Evolutionary conservation across 371 early-diverging fungal species (phyloP), one percentile per base, ranked within the genome.

Genomic region (Chytridium lagenaria): DNA sequence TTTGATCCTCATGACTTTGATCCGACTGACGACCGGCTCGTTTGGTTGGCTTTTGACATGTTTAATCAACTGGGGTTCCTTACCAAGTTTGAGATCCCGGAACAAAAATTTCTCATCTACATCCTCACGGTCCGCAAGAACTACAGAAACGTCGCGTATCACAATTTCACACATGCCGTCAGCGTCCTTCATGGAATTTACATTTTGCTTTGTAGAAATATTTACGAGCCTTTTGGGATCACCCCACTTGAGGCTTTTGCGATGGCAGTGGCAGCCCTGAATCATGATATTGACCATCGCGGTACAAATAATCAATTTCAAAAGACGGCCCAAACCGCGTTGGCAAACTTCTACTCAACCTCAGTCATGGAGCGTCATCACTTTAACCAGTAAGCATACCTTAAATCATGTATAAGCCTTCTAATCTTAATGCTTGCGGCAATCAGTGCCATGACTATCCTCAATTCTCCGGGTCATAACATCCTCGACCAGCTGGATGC

Each of bases 281-380:
- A 79, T 63, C 82, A 82, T 59, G 82, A 82, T 67, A 76, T 82
- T 69, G 82, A 82, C 61, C 82, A 82, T 59, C 70, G 82, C 52
- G 82, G 82, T 16, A 79, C 78, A 22, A 82, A 80, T 72, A 82
- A 82, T 50, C 28, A 50, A 57, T 82, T 82, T 57, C 80, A 82
- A 68, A 70, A 76, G 37, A 31, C 49, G 7, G 80, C 82, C 36
- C 55, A 74, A 10, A 77, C 83, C 16, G 78, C 33, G 7, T 57
- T 82, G 22, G 80, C 77, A 0, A 39, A 51, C 63, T 76, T 80
- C 51, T 80, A 80, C 64, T 68, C 71, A 28, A 72, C 70, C 19
- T 78, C 78, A 2, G 76, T 78, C 0, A 80, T 82, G 80, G 83
- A 82, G 61, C 63, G 78, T 10, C 83, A 82, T 55, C 82, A 80